Evolutionary conservation across 2,329 filamentous ascomycete genomes (phyloP).

Genomic region (Fusarium sp.): DNA sequence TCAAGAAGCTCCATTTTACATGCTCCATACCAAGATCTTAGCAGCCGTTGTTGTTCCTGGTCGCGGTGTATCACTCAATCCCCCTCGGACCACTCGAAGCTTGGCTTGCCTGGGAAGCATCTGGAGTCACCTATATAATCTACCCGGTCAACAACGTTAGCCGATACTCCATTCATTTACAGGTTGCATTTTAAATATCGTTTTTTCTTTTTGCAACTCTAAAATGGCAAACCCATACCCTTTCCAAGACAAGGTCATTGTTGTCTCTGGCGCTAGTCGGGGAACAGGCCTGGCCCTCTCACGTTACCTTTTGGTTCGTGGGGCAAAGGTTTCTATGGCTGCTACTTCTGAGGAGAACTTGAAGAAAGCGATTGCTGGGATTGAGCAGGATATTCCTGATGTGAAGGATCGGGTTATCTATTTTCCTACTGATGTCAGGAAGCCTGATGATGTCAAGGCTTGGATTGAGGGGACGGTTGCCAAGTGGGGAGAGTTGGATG

Average conservation of each 20-base stretch:
- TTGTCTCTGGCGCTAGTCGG: constrained; percentile 71
- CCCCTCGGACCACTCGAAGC: background rate
- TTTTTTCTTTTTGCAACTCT: background rate
- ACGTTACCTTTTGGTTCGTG: constrained; percentile 59
- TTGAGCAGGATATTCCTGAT: constrained; percentile 42
- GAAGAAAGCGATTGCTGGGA: constrained; percentile 37
- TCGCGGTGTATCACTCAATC: background rate
- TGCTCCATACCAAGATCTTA: background rate
- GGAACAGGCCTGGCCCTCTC: constrained; percentile 67
- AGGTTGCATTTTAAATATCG: background rate
- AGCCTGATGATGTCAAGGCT: constrained; percentile 47
- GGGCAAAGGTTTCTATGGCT: constrained; percentile 49
- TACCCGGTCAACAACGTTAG: background rate
- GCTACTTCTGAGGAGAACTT: constrained; percentile 47
- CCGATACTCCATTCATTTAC: background rate
- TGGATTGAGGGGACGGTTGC: constrained; percentile 51
- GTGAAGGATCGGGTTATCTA: constrained; percentile 39
- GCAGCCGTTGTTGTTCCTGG: background rate
- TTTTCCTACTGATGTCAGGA: constrained; percentile 48
- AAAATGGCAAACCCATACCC: constrained; percentile 43
- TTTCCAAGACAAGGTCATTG: constrained; percentile 65
- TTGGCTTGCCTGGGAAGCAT: background rate
- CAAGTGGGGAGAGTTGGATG: constrained; percentile 51
- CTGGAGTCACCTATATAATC: constrained; percentile 19
- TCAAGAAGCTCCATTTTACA: background rate